Evolutionary conservation across 2,329 filamentous ascomycete genomes (phyloP).

Genomic region (Fusarium fracticaudum): DNA sequence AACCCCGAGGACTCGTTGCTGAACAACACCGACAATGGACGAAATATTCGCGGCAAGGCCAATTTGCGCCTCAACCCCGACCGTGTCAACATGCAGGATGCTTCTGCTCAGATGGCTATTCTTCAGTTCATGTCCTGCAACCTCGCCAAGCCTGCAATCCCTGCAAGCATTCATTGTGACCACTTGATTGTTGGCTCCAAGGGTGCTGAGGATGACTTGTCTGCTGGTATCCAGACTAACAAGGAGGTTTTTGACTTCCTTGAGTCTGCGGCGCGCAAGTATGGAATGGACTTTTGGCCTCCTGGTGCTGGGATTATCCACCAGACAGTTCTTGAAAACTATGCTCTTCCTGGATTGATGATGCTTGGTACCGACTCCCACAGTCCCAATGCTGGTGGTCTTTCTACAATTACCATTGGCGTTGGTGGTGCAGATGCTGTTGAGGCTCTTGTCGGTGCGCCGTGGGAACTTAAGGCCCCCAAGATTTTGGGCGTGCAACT

Average conservation of each 20-base stretch:
- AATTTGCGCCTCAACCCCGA: conserved; percentile 98
- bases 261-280: conserved; percentile 89
- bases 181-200: conserved; percentile 97
- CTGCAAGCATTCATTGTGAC: conserved; percentile 98
- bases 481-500: conserved; percentile 88
- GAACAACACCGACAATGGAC: conserved; percentile 83
- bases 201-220: conserved; percentile 86
- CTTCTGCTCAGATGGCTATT: conserved; percentile 97
- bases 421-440: conserved; percentile 98
- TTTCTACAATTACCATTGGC: conserved; percentile 94
- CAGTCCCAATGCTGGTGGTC: conserved; percentile 94
- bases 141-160: conserved; percentile 87
- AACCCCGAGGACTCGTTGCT: conserved; percentile 89
- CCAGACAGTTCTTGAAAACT: conserved; percentile 98
- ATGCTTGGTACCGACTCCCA: conserved; percentile 99
- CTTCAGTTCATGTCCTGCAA: conserved; percentile 99
- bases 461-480: conserved; percentile 97
- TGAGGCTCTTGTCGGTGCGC: conserved; percentile 93
- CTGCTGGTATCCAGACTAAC: conserved; percentile 87
- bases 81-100: conserved; percentile 98
- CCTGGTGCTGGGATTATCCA: conserved; percentile 96
- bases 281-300: conserved; percentile 96
- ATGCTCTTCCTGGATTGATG: conserved; percentile 95
- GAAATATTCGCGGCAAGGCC: conserved; percentile 83
- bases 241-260: conserved; percentile 98